Evolutionary conservation across 2,329 filamentous ascomycete genomes (phyloP), one percentile per base, ranked within the genome.

Genomic region (Apiospora pterosperma): DNA sequence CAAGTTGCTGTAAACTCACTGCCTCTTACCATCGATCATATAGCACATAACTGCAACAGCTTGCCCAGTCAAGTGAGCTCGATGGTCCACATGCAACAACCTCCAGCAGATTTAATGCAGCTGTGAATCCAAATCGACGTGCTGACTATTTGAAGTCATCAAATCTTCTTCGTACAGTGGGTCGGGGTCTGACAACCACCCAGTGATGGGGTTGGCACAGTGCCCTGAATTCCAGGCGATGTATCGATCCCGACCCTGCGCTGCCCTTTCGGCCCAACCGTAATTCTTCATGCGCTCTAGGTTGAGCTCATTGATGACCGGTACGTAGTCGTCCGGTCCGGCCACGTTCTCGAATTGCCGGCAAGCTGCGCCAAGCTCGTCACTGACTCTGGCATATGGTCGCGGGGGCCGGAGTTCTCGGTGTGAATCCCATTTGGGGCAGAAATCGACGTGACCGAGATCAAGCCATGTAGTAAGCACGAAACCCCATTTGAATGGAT

Each of bases 401-500:
- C 69, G 41, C 19, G 52, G 25, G 2, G 69, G 65, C 16, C 68
- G 65, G 19, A 61, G 60, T 28, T 70, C 69, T 19, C 69, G 62
- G 39, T 72, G 69, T 31, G 66, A 69, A 39, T 72, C 68, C 68
- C 69, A 71, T 42, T 71, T 71, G n/a, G 36, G 25, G 48, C 66
- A 67, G 64, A 71, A 71, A 31, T 71, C 70, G 36, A 69, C 52
- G 10, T 31, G 62, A 19, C 71, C 71, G 2, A 71, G 62, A 34
- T 72, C 71, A 6, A 72, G 31, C 70, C 69, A 72, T 5, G 69
- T 67, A 1, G 69, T 72, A 12, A 72, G 58, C 3, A 67, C 63
- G 44, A 72, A 72, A 16, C 71, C 70, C 71, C 71, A 72, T 48
- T 62, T 12, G 63, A 70, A 72, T 6, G 71, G 71, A 36, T 65